Percentiles rank a stretch among this genome's conserved stretches.
Evolutionary conservation across 2,329 filamentous ascomycete genomes (phyloP).

Genomic region (Tolypocladium album): DNA sequence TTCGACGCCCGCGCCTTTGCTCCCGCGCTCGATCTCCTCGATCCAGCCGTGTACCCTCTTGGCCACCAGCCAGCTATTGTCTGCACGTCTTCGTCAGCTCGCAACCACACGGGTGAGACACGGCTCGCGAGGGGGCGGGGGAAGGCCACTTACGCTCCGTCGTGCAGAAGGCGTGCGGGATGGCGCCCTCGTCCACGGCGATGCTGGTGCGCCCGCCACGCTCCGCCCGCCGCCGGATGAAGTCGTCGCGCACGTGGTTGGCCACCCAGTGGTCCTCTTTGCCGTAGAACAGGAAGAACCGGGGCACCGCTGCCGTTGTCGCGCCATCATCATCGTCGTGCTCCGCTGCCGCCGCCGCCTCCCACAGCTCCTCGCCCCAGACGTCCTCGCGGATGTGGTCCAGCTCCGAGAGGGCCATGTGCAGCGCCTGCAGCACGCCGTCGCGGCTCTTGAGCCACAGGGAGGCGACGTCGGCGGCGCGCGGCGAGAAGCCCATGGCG

Average conservation of each 20-base stretch:
- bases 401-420: conserved; percentile 51
- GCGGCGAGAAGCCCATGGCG: conserved; percentile 35
- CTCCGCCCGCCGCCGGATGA: conserved; percentile 34
- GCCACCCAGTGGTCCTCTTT: conserved; percentile 53
- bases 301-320: too few relatives aligned
- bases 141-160: conserved; percentile 25
- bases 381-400: conserved; percentile 43
- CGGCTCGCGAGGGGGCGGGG: neutral
- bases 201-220: conserved; percentile 33
- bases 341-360: conserved; percentile 13
- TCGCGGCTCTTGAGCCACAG: conserved; percentile 44
- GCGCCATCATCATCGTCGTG: conserved; percentile 9
- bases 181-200: conserved; percentile 41
- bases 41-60: conserved; percentile 18
- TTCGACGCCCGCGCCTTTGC: neutral
- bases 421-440: conserved; percentile 48
- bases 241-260: conserved; percentile 41
- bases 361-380: conserved; percentile 52
- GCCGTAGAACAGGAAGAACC: conserved; percentile 51
- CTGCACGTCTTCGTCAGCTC: conserved; percentile 6
- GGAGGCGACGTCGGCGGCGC: conserved; percentile 38
- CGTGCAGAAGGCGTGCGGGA: conserved; percentile 52
- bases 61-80: conserved; percentile 17
- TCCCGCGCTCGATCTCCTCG: conserved; percentile 12
- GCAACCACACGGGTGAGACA: neutral